A percentile compares a stretch with the other conserved stretches of the same genome.
Evolutionary conservation across 495 filamentous ascomycete species (phyloP).

Genomic region (Talaromyces thailandensis): DNA sequence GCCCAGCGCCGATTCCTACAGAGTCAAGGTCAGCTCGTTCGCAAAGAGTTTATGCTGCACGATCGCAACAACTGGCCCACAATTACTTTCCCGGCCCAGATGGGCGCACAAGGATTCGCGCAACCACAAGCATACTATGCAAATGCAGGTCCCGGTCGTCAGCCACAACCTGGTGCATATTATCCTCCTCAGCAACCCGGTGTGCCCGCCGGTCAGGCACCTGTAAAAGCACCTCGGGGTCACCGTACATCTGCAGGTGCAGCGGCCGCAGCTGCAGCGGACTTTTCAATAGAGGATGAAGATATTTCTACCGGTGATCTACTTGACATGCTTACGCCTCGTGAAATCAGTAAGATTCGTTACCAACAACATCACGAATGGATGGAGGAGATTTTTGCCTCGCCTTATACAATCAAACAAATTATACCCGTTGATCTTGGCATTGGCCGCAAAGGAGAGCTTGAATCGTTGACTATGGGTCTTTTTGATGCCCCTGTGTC

Average conservation of each 20-base stretch:
- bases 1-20: constrained; percentile 60
- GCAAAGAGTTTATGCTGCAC: constrained; percentile 89
- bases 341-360: constrained; percentile 73
- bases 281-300: constrained; percentile 71
- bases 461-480: constrained; percentile 71
- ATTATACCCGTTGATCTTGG: constrained; percentile 85
- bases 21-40: constrained; percentile 66
- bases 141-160: constrained; percentile 21
- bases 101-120: constrained; percentile 28
- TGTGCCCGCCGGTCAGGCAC: constrained; percentile 18
- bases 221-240: constrained; percentile 26
- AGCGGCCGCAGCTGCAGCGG: constrained; percentile 28
- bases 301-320: constrained; percentile 76
- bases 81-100: constrained; percentile 56
- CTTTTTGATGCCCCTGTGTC: constrained; percentile 56
- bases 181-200: constrained; percentile 27
- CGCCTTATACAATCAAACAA: constrained; percentile 70
- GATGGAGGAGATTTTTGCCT: constrained; percentile 96
- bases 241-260: constrained; percentile 29
- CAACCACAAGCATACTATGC: constrained; percentile 24
- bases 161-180: constrained; percentile 17
- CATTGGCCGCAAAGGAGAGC: constrained; percentile 75
- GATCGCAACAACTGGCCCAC: constrained; percentile 85
- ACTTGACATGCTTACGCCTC: constrained; percentile 78
- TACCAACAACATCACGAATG: constrained; percentile 96